Base-by-base conservation (phyloP, 2,329 filamentous ascomycete species). In the Stachybotrys chlorohalonatus region DNA sequence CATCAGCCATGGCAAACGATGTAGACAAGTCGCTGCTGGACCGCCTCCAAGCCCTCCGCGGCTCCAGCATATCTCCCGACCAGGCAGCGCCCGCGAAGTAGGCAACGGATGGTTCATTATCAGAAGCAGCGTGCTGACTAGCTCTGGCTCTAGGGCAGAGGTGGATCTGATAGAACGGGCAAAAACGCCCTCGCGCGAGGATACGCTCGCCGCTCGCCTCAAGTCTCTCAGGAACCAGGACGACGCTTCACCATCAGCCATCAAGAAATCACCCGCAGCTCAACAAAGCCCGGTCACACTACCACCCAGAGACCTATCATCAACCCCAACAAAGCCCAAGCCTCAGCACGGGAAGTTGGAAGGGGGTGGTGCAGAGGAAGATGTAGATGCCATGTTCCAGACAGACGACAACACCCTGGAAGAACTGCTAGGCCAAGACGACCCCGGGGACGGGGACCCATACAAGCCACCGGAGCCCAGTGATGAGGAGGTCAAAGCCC, bases 351-450 rank as follows among this genome's bases (percentile, higher is more conserved):
- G 36, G 36, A 42, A 42, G 36, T 5, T 2, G 9, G 36, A 13
- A 5, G 24, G 2, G 36, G 36, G 6, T 42, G 36, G 2, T 9
- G 36, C 8, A 0, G 66, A 69, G 47, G 68, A 73, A 0, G 73
- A 74, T 46, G 63, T 67, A 5, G 70, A 73, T 0, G 60, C 68
- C 1, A 61, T 77, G 16, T 69, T 77, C 31, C 66, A 72, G 42
- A 77, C 75, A 2, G 78, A 81, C 58, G 78, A 82, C n/a, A 68
- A 74, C 50, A 77, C 74, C 1, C 67, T 82, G 0, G 73, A 82
- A 54, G 78, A 81, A 56, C 69, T 83, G 9, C 69, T 83, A 2
- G 71, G 69, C 2, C 72, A 75, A 31, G 68, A 78, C 1, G 65
- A 65, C 39, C 62, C 68, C 0, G 69, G 73, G 11, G 68, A 72